Conservation (phyloP, 2,329 filamentous ascomycete genomes). For the Aspergillus latus region DNA sequence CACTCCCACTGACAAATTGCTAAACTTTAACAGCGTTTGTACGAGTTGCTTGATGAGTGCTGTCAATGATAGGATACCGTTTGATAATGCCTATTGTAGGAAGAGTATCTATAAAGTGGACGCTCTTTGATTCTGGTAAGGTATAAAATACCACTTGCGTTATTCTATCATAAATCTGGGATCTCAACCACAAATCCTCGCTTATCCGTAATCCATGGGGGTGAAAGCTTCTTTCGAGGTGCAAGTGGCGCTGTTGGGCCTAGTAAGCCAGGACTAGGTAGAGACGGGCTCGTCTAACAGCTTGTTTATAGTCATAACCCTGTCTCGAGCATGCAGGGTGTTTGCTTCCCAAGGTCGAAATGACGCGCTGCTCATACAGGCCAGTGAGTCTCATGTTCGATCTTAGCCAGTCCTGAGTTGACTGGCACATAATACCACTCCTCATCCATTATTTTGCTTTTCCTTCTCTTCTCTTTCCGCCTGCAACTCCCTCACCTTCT, state of each 20-base stretch:
- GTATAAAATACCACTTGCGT: not conserved
- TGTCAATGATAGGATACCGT: not conserved
- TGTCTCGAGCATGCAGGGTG: not conserved
- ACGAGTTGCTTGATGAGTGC: slow-evolving; percentile 9
- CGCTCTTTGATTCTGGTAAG: not conserved
- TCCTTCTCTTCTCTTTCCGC: not conserved
- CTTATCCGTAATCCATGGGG: not conserved
- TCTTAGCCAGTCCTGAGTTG: not conserved
- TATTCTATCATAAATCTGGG: not conserved
- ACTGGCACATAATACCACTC: not conserved
- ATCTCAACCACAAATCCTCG: not conserved
- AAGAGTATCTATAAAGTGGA: not conserved
- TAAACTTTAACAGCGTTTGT: slow-evolving; percentile 11
- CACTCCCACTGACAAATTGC: not conserved
- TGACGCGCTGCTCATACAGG: not conserved
- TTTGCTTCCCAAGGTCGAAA: not conserved
- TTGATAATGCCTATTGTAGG: not conserved
- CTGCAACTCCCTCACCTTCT: not conserved
- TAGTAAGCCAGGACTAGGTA: not conserved
- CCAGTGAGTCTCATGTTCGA: not conserved
- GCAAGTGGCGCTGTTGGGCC: not conserved
- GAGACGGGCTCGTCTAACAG: not conserved
- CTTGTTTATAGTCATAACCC: not conserved
- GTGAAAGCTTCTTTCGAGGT: not conserved
- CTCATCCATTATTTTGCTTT: not conserved